A percentile compares a stretch with the other conserved stretches of the same genome.
Conservation (phyloP, 139 green algal species). For the Picochlorum sp. region DNA sequence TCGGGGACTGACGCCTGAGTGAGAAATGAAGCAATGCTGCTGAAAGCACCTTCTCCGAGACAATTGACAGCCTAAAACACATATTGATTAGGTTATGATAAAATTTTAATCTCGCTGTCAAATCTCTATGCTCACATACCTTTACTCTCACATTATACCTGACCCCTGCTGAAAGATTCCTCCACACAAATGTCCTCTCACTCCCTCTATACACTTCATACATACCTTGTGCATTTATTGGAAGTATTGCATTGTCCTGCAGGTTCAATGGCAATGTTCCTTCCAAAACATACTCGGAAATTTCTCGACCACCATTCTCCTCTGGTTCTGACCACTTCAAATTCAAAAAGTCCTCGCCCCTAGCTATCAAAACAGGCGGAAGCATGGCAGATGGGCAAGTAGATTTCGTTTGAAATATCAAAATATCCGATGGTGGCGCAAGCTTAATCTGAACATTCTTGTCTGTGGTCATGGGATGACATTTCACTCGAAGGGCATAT, state of each 20-base stretch:
- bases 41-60: conserved; percentile 44
- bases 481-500: conserved; percentile 38
- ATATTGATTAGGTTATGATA: neutral
- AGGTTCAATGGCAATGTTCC: conserved; percentile 1
- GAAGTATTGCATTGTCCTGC: neutral
- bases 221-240: conserved; percentile 28
- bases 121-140: conserved; percentile 23
- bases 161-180: conserved; percentile 34
- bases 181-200: conserved; percentile 39
- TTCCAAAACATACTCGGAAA: conserved; percentile 35
- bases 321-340: conserved; percentile 55
- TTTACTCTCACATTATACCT: conserved; percentile 39
- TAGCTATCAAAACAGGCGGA: conserved; percentile 29
- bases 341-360: conserved; percentile 39
- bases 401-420: conserved; percentile 36
- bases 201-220: conserved; percentile 39
- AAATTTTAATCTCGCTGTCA: neutral
- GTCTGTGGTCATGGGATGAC: conserved; percentile 10
- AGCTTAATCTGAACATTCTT: conserved; percentile 16
- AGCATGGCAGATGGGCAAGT: conserved; percentile 32
- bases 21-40: conserved; percentile 35
- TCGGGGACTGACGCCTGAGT: conserved; percentile 56
- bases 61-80: conserved; percentile 22
- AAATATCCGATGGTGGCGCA: conserved; percentile 21
- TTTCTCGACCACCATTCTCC: conserved; percentile 46